Conservation (phyloP, 768 basidiomycete genomes). For the Xerocomellus intermedius region DNA sequence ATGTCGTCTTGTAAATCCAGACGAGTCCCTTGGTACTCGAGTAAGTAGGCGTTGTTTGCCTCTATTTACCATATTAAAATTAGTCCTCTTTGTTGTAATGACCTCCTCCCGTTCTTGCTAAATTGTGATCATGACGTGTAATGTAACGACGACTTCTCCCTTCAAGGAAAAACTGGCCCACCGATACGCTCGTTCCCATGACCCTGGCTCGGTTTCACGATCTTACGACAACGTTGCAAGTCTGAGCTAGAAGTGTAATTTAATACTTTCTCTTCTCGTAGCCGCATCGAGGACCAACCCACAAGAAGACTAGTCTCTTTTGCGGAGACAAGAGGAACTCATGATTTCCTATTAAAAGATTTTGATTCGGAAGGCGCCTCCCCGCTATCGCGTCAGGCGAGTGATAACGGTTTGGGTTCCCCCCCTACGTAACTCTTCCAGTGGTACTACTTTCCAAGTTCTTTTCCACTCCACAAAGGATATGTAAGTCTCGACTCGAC, state of each 20-base stretch:
- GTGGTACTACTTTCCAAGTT: background rate
- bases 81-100: too few species aligned
- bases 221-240: background rate
- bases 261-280: background rate
- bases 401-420: background rate
- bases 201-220: background rate
- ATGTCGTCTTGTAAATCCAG: slow-evolving; percentile 14
- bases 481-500: background rate
- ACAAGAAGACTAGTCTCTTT: background rate
- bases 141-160: background rate
- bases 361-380: background rate
- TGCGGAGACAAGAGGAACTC: slow-evolving; percentile 9
- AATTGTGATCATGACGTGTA: too few species aligned
- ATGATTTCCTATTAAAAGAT: background rate
- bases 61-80: slow-evolving; percentile 4
- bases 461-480: background rate
- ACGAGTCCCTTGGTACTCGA: too few species aligned
- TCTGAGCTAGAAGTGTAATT: background rate
- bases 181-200: background rate
- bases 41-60: slow-evolving; percentile 2
- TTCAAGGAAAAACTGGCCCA: background rate
- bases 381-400: slow-evolving; percentile 8
- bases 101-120: too few species aligned
- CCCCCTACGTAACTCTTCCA: background rate
- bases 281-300: background rate